Evolutionary conservation across 192 early-diverging fungal genomes (phyloP).

Genomic region (Entomortierella beljakovae): DNA sequence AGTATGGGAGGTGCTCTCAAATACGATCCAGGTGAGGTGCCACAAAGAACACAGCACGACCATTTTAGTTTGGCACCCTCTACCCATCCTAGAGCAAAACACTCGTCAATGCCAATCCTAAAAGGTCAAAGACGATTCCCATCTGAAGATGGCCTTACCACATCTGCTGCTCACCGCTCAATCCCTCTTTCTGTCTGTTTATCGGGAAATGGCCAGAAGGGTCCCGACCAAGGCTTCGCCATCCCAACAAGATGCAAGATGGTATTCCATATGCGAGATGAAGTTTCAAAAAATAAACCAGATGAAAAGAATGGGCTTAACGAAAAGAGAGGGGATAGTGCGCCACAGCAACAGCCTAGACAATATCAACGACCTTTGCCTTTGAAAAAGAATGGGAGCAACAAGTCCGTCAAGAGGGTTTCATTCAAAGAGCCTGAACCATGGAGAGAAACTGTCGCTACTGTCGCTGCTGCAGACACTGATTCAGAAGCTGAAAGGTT

Average conservation of each 20-base stretch:
- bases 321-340: not conserved
- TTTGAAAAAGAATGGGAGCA: conserved; percentile 9
- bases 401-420: conserved; percentile 27
- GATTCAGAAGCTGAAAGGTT: not conserved
- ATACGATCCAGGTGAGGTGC: not conserved
- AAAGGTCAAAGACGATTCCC: conserved; percentile 19
- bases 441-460: not conserved
- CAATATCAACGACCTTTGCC: conserved; percentile 2
- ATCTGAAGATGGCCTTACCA: conserved; percentile 29
- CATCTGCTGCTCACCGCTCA: not conserved
- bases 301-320: conserved; percentile 11
- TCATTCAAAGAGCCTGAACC: conserved; percentile 39
- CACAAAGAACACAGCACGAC: not conserved
- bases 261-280: conserved; percentile 51
- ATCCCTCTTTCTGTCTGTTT: not conserved
- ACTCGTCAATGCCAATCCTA: not conserved
- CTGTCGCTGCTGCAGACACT: not conserved
- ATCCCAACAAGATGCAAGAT: conserved; percentile 37
- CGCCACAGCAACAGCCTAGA: conserved; percentile 11
- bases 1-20: not conserved
- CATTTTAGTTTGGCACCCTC: not conserved
- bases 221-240: not conserved
- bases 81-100: conserved; percentile 12
- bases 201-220: not conserved
- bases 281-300: conserved; percentile 22